Evolutionary conservation across 2,329 filamentous ascomycete species (phyloP).

Genomic region (Leptographium lundbergii): DNA sequence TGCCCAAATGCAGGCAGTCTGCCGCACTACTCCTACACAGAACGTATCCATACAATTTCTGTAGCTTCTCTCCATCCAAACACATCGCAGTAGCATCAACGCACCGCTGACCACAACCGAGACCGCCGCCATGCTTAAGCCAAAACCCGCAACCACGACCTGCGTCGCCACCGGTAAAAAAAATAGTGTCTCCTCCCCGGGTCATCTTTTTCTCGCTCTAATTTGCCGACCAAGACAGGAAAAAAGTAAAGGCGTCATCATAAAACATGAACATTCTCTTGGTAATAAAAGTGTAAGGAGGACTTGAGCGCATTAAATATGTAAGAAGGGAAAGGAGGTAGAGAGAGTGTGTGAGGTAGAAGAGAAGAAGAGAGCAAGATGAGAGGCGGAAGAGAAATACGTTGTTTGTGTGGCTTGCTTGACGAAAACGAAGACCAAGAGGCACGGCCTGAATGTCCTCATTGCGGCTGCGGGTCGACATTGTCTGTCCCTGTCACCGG

Average conservation of each 20-base stretch:
- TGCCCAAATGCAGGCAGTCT: background rate
- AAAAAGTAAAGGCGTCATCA: slow-evolving; percentile 1
- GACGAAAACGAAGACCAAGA: too few species aligned
- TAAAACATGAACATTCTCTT: slow-evolving; percentile 5
- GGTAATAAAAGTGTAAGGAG: slow-evolving; percentile 1
- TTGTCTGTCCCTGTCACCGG: slow-evolving; percentile 31
- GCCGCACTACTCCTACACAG: slow-evolving; percentile 4
- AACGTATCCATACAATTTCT: slow-evolving; percentile 3
- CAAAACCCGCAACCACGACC: slow-evolving; percentile 4
- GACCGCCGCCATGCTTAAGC: slow-evolving; percentile 5
- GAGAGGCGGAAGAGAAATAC: background rate
- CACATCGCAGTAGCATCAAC: background rate
- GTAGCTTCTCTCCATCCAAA: background rate
- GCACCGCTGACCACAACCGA: background rate
- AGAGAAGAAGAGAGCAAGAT: background rate
- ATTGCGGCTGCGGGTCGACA: slow-evolving; percentile 16
- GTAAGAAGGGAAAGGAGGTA: background rate
- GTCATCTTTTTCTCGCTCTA: slow-evolving; percentile 3
- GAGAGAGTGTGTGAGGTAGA: background rate
- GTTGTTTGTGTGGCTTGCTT: background rate
- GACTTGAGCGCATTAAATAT: slow-evolving; percentile 5
- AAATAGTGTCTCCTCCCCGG: background rate
- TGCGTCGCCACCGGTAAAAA: slow-evolving; percentile 5
- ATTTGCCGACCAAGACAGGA: background rate
- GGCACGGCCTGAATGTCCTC: background rate